Conservation (phyloP, 2,329 filamentous ascomycete species). For the Colletotrichum sp. region DNA sequence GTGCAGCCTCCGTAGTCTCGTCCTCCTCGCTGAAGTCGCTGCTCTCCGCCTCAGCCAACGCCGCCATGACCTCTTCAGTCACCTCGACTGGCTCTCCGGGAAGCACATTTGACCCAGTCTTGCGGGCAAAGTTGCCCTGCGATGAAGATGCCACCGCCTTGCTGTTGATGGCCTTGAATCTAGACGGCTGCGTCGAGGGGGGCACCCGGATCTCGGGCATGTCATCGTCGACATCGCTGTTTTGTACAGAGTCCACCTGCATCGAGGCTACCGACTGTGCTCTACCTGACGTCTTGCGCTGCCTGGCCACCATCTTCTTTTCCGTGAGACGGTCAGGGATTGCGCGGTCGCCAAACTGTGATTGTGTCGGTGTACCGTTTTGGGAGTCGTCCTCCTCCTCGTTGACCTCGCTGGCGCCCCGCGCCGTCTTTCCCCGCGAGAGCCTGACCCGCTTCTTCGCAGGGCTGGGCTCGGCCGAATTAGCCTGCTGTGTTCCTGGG, state of each 20-base stretch:
- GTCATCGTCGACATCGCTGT: slow-evolving; percentile 16
- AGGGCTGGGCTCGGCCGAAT: background rate
- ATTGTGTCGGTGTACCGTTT: background rate
- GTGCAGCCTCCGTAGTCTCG: background rate
- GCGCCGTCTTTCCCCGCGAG: background rate
- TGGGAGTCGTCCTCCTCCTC: background rate
- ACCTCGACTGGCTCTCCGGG: background rate
- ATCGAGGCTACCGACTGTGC: background rate
- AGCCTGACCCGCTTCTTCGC: slow-evolving; percentile 12
- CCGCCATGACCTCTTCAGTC: background rate
- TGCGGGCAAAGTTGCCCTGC: slow-evolving; percentile 6
- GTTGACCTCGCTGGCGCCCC: background rate
- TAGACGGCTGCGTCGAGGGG: background rate
- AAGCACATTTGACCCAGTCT: background rate
- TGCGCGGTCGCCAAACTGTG: background rate
- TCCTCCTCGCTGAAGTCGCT: background rate
- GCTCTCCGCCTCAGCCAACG: background rate
- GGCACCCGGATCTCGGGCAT: slow-evolving; percentile 15
- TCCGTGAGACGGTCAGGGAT: slow-evolving; percentile 14
- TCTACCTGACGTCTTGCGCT: slow-evolving; percentile 1
- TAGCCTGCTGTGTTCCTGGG: background rate
- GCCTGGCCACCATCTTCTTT: background rate
- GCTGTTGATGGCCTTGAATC: background rate
- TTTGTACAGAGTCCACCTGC: slow-evolving; percentile 4
- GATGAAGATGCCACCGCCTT: background rate